Evolutionary conservation across 805 yeast genomes (phyloP).

Genomic region (Kuraishia hungarica): DNA sequence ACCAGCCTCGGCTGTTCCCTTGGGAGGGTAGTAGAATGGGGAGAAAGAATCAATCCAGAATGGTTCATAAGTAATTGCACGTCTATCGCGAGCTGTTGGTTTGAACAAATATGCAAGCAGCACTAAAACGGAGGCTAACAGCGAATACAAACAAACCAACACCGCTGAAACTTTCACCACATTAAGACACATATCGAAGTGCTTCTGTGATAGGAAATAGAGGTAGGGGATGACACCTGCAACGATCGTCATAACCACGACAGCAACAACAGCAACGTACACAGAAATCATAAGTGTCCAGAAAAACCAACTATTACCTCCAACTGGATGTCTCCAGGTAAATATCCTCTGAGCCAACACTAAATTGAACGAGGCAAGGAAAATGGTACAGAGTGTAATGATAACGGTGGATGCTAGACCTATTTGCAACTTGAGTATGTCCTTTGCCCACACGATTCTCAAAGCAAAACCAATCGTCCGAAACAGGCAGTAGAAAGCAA

Average conservation of each 20-base stretch:
- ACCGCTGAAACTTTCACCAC: conserved; percentile 45
- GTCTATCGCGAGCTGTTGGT: conserved; percentile 42
- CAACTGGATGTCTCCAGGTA: conserved; percentile 71
- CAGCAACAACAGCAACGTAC: conserved; percentile 45
- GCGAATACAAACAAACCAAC: conserved; percentile 40
- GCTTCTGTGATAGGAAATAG: conserved; percentile 38
- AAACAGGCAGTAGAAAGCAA: conserved; percentile 42
- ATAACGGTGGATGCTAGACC: conserved; percentile 56
- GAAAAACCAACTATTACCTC: conserved; percentile 45
- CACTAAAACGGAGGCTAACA: conserved; percentile 41
- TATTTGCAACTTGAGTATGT: conserved; percentile 31
- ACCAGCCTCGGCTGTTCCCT: conserved; percentile 34
- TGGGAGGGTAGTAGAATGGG: conserved; percentile 50
- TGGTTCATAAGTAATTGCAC: conserved; percentile 54
- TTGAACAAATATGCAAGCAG: conserved; percentile 42
- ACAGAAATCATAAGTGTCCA: conserved; percentile 40
- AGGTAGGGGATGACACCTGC: conserved; percentile 55
- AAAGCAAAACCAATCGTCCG: conserved; percentile 52
- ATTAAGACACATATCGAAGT: conserved; percentile 41
- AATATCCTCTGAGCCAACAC: conserved; percentile 65
- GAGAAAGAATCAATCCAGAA: conserved; percentile 69
- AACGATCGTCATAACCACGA: conserved; percentile 61
- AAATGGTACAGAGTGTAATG: conserved; percentile 47
- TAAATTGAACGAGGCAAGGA: conserved; percentile 50
- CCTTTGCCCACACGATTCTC: conserved; percentile 52